Conservation (phyloP, 768 basidiomycete genomes). For the Boletus barrowsii region DNA sequence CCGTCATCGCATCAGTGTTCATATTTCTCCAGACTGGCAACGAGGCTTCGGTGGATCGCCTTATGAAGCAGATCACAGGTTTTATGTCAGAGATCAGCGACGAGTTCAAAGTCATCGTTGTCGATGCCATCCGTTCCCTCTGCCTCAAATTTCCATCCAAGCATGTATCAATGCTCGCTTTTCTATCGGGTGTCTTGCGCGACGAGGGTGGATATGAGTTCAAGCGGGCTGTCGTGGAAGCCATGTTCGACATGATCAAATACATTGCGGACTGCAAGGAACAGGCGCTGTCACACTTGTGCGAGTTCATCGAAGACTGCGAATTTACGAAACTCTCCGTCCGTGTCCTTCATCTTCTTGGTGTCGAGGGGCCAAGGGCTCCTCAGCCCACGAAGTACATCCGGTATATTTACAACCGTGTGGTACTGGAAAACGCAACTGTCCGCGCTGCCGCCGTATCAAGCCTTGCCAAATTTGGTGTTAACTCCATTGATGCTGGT, state of each 20-base stretch:
- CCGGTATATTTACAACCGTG: conserved; percentile 99
- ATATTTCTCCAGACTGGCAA: conserved; percentile 79
- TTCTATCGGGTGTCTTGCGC: conserved; percentile 93
- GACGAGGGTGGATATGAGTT: conserved; percentile 99
- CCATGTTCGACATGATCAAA: conserved; percentile 99
- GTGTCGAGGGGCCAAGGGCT: conserved; percentile 93
- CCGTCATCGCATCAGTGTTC: neutral
- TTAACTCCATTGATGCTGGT: conserved; percentile 74
- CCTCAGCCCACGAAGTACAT: conserved; percentile 98
- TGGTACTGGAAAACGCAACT: conserved; percentile 96
- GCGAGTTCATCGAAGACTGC: conserved; percentile 99
- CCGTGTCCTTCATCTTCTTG: conserved; percentile 91
- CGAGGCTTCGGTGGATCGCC: conserved; percentile 96
- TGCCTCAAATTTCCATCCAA: conserved; percentile 99
- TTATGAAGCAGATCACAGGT: conserved; percentile 98
- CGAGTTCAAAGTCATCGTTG: conserved; percentile 99
- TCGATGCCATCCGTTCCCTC: conserved; percentile 95
- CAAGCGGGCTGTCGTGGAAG: conserved; percentile 98
- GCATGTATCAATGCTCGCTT: conserved; percentile 94
- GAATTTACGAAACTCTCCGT: conserved; percentile 99
- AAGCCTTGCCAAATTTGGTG: conserved; percentile 94
- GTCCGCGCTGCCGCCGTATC: conserved; percentile 96
- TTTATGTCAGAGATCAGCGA: conserved; percentile 99
- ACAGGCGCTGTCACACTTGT: conserved; percentile 94
- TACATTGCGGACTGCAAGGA: conserved; percentile 95